Evolutionary conservation across 2,329 filamentous ascomycete genomes (phyloP).

Genomic region (Delphinella strobiligena): DNA sequence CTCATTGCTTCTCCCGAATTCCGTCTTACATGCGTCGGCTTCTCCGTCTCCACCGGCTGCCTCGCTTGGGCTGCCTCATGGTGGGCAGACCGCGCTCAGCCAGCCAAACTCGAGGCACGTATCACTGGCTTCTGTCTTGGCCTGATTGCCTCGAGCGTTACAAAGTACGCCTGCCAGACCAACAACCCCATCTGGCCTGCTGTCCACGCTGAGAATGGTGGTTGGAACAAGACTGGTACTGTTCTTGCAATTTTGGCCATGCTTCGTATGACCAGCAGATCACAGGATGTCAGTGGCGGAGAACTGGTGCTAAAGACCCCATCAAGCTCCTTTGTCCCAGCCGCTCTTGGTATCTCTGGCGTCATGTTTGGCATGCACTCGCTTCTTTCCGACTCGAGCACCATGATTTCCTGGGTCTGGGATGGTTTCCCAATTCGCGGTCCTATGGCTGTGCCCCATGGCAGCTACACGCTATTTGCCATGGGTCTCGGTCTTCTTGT

Average conservation of each 20-base stretch:
- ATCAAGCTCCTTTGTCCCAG: slow-evolving; percentile 53
- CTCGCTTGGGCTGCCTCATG: slow-evolving; percentile 76
- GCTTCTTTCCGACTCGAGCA: slow-evolving; percentile 89
- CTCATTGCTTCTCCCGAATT: slow-evolving; percentile 57
- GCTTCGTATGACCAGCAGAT: slow-evolving; percentile 9
- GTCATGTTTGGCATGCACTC: slow-evolving; percentile 86
- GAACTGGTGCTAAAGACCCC: slow-evolving; percentile 4
- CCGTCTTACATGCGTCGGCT: slow-evolving; percentile 70
- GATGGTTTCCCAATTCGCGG: slow-evolving; percentile 87
- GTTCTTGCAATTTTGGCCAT: slow-evolving; percentile 63
- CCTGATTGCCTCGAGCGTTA: slow-evolving; percentile 70
- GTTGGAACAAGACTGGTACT: slow-evolving; percentile 79
- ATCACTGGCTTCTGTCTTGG: slow-evolving; percentile 72
- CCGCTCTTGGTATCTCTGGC: slow-evolving; percentile 68
- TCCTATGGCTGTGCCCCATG: slow-evolving; percentile 79
- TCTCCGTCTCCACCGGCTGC: slow-evolving; percentile 68
- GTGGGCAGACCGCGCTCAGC: slow-evolving; percentile 63
- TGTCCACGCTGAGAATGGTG: slow-evolving; percentile 79
- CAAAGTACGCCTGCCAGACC: slow-evolving; percentile 86
- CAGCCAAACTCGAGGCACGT: slow-evolving; percentile 65
- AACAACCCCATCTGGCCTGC: slow-evolving; percentile 97
- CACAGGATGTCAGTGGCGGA: slow-evolving; percentile 5
- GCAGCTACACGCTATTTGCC: slow-evolving; percentile 69
- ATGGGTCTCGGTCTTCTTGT: slow-evolving; percentile 74
- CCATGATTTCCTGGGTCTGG: slow-evolving; percentile 98